Base-by-base conservation (phyloP, 306 rosid genomes). In the Sechiopsis laciniata region DNA sequence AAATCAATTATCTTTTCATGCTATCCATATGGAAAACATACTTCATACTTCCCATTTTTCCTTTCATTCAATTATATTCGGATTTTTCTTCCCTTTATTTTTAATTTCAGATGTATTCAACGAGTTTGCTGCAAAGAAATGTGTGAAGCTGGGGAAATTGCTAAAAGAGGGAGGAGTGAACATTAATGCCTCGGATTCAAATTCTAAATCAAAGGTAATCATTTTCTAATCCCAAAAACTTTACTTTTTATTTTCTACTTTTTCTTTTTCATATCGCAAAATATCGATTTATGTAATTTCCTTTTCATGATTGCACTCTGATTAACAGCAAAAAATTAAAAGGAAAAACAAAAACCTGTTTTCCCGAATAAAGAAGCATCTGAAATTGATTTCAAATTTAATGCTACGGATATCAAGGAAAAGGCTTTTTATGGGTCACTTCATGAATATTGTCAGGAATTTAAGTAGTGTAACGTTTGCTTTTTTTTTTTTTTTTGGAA, bases 101-200 rank as follows among this genome's bases (percentile, higher is more conserved):
- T 26, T 42, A 32, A 32, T 12, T 11, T 67, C 22, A 92, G 97
- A 92, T 83, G 95, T 92, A 21, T 80, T 92, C 90, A 92, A 92
- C 84, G 96, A 92, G 87, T 86, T 92, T 60, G 86, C 96, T 73
- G 90, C 97, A 0, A 92, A 92, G 81, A 90, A 90, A 80, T 84
- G 86, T 71, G 87, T 85, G 57, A 92, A 88, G 63, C 92, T 90
- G 0, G 97, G 90, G 54, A 90, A 83, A 61, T 80, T 88, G 88
- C 80, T 90, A 29, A 86, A 78, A 57, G 95, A 87, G 66, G 84
- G 81, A 58, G 86, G 86, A 35, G 81, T 79, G 40, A 86, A 76
- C 70, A 90, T 76, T 71, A 84, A 52, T 55, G 84, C 77, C 13
- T 72, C 81, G 0, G 74, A 79, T 58, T 35, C 84, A 1, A 69